Base-by-base conservation (phyloP, 192 early-diverging fungal species). In the Geosiphon pyriformis region DNA sequence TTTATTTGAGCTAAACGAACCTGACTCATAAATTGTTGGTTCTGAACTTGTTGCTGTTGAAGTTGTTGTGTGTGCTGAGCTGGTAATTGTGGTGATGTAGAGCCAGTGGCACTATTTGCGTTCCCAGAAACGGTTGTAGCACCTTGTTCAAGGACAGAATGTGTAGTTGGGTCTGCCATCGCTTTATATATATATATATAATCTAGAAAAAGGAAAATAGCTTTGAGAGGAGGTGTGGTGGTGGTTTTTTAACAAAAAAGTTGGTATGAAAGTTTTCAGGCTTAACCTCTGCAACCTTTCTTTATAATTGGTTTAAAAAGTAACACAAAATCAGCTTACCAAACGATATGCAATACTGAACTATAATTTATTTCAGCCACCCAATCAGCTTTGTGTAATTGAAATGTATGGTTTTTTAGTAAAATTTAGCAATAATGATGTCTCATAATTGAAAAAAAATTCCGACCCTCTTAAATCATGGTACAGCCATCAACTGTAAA, bases 401-500 rank as follows among this genome's bases (percentile, higher is more conserved):
- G 37, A 6, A 42, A 42, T 15, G 7, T 42, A 42, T 42, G 37
- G 15, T 42, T 6, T 10, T 42, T 6, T 42, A 42, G 15, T 42
- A 6, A 42, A 42, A 42, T 42, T 6, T 42, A 42, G 15, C 15
- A 42, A 42, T 42, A 42, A 42, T 15, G 7, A 42, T 42, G 37
- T 42, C 7, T 42, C 7, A 42, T 42, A 6, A 42, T 42, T 42
- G 15, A 42, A 42, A 37, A 59, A 2, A 34, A 33, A 33, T 22
- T 3, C 6, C 10, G 3, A 15, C 29, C n/a, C 4, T 29, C 7
- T 6, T 32, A 29, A 34, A 22, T 37, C 31, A 67, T 67, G 65
- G 51, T 67, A 23, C 65, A 67, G 18, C 53, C 23, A 8, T 67
- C 76, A 4, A 74, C 76, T 17, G 50, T 78, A 23, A 69, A 74